Evolutionary conservation across 306 rosid species (phyloP), one percentile per base, ranked within the genome.

Genomic region (Gastrolobium bilobum): DNA sequence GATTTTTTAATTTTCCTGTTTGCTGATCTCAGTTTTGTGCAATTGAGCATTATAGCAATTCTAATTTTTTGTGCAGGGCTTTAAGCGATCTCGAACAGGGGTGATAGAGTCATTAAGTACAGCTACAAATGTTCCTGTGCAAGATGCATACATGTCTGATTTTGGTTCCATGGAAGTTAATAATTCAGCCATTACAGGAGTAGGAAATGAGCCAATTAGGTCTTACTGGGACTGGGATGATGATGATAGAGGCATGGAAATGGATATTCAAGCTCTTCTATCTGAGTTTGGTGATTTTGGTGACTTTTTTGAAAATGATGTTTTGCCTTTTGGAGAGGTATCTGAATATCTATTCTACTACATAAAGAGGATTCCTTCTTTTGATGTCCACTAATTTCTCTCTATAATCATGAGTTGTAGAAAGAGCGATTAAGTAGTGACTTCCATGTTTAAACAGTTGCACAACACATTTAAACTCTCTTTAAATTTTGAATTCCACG

Each of bases 281-380:
- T 83, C 92, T 8, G 98, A 92, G 87, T 95, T 92, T 90, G 99
- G 99, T 83, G 98, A 87, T 81, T 95, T 95, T 71, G 99, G 94
- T 8, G 99, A 95, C 89, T 91, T 95, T 85, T 95, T 95, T 30
- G 98, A 85, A 86, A 85, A 79, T 82, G 99, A 95, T 52, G 86
- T 54, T 43, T 88, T 95, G 59, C 97, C 99, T 77, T 95, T 95
- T 70, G 99, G 99, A 80, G 98, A 95, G 99, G 99, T 95, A 95
- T 80, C 30, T 58, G 57, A 58, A 73, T 67, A 58, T 73, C 81
- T 53, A 11, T 39, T 29, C 40, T 35, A 60, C 59, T 9, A 14
- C 40, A 46, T 59, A 11, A 10, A 35, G 69, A 53, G 52, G 46
- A 61, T 78, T 75, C 35, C 54, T 60, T 68, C 65, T 78, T 50